Base-by-base conservation (phyloP, 225 moss, liverwort and hornwort species). In the Marchantia paleacea region DNA sequence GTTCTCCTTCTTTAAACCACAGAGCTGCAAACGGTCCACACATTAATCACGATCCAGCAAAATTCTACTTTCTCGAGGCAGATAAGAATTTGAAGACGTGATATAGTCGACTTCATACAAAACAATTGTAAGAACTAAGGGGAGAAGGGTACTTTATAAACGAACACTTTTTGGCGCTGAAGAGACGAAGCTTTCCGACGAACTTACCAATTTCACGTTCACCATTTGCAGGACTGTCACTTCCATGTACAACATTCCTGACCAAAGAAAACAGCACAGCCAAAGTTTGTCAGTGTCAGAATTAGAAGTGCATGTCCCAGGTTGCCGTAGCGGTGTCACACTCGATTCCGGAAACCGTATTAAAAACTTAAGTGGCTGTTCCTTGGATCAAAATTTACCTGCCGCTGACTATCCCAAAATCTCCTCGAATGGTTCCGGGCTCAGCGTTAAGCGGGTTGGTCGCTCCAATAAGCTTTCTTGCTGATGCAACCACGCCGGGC, bases 381-480 rank as follows among this genome's bases (percentile, higher is more conserved):
- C 15, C 29, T 7, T 3, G 10, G 26, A 12, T 25, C 50, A 62
- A 22, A 4, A 24, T 61, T 77, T 77, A 83, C 88, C 86, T 84
- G 55, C 96, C 97, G 57, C 91, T 93, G 74, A 91, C 90, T 31
- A 95, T 88, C 47, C 89, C 93, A 75, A 91, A 95, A 75, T 97
- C 97, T 7, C 95, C 97, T 55, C 97, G 89, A 63, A 97, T 97
- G 52, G 97, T 97, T 76, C 95, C 97, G 15, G 95, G 89, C 86
- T 94, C 95, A 4, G 97, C 97, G 82, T 90, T 88, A 57, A 97
- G 83, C 52, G 97, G 97, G 80, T 95, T 97, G 47, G 97, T 97
- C 55, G 88, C 97, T 52, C 97, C 97, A 30, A 97, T 97, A 83
- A 97, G 77, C 87, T 93, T 95, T 77, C 97, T 88, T 15, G 97